A percentile compares a stretch with the other conserved stretches of the same genome.
Evolutionary conservation across 495 filamentous ascomycete genomes (phyloP).

Genomic region (Podospora comata): DNA sequence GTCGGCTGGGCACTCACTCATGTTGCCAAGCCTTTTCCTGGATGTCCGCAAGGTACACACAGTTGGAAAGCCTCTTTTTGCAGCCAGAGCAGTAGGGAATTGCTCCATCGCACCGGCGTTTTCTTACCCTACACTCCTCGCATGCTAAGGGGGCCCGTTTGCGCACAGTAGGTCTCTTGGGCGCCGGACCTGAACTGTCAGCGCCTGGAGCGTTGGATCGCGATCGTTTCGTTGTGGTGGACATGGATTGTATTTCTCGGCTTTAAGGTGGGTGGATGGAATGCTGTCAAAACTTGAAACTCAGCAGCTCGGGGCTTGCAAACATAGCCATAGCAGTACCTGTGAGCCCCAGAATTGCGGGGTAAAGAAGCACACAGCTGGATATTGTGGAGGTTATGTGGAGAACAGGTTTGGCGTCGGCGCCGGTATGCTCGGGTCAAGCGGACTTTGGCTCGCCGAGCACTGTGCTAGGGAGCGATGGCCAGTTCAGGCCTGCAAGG

Average conservation of each 20-base stretch:
- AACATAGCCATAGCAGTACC: not conserved
- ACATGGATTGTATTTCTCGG: not conserved
- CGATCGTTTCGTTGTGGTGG: not conserved
- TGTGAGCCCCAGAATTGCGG: not conserved
- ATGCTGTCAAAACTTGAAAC: not conserved
- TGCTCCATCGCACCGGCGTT: not conserved
- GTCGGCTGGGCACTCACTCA: slow-evolving; percentile 8
- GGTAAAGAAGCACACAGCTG: not conserved
- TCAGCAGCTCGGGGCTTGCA: not conserved
- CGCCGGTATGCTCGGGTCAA: no score
- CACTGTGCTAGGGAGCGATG: no score
- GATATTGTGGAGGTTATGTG: no score
- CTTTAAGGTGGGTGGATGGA: not conserved
- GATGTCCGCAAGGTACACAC: slow-evolving; percentile 7
- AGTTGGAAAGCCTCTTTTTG: slow-evolving; percentile 4
- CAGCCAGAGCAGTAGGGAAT: slow-evolving; percentile 3
- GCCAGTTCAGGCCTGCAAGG: no score
- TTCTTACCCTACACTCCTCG: not conserved
- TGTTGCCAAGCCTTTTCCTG: slow-evolving; percentile 12
- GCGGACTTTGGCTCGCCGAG: no score
- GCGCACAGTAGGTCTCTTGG: slow-evolving; percentile 2
- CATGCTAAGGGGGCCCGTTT: slow-evolving; percentile 10
- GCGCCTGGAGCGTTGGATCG: not conserved
- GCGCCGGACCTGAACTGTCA: not conserved
- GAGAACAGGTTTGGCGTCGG: not conserved